phyloP scores from a whole-genome alignment of 805 yeast genomes.

The Clavispora fructus region DNA sequence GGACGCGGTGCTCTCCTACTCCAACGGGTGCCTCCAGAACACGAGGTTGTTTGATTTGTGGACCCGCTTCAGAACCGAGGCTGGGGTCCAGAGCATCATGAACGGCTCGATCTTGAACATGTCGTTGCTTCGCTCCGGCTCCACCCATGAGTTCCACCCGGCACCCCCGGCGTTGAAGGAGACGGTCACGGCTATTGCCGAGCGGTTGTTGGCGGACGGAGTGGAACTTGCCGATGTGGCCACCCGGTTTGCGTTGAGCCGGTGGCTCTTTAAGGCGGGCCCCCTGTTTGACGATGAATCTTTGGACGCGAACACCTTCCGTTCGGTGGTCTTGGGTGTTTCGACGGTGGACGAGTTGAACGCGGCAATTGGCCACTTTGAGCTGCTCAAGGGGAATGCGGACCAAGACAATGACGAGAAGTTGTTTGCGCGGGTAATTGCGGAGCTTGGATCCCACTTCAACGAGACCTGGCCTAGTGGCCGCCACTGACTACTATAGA shows the following conservation, averaged over 20 bases:
- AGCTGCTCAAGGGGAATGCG: constrained; percentile 29
- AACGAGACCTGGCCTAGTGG: constrained; percentile 64
- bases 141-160: constrained; percentile 77
- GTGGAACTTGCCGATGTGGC: constrained; percentile 80
- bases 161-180: constrained; percentile 54
- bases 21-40: constrained; percentile 81
- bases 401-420: constrained; percentile 37
- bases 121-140: constrained; percentile 70
- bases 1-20: constrained; percentile 74
- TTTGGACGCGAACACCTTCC: not conserved
- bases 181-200: constrained; percentile 45
- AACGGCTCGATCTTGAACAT: constrained; percentile 85
- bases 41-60: constrained; percentile 43
- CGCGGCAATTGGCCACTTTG: constrained; percentile 55
- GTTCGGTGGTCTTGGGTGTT: constrained; percentile 67
- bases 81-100: constrained; percentile 54
- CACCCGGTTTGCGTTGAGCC: constrained; percentile 63
- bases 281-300: constrained; percentile 3
- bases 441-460: constrained; percentile 41
- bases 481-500: not conserved
- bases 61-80: constrained; percentile 45
- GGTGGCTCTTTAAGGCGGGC: constrained; percentile 44
- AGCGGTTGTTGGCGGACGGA: constrained; percentile 27
- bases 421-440: constrained; percentile 35
- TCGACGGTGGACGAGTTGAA: constrained; percentile 59